Evolutionary conservation across 495 filamentous ascomycete genomes (phyloP), one percentile per base, ranked within the genome.

Genomic region (Tuber microsphaerosporum): DNA sequence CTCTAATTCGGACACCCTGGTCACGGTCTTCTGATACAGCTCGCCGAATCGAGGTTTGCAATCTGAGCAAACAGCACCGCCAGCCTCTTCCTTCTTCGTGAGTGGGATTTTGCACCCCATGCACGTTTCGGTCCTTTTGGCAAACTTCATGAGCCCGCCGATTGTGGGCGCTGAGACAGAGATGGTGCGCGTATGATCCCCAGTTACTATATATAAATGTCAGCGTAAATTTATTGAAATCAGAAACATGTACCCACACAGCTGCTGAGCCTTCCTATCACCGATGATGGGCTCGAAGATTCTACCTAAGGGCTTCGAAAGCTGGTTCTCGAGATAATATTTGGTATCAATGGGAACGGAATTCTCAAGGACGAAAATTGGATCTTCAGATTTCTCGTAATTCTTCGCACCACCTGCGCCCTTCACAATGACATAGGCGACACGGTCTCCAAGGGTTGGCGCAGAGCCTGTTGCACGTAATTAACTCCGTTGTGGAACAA

Each of bases 101-200:
- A 99, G 88, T 3, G 95, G 96, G 84, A 97, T 97, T 86, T 97
- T 99, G 88, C 95, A 99, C 10, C 94, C 95, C 91, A 98, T 94
- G 83, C 95, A 99, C 2, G 96, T 99, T 85, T 93, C 90, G 1
- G 96, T 98, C 83, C 93, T 97, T 84, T 97, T 97, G 44, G 95
- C 88, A 81, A 98, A 99, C 84, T 96, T 97, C 96, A 98, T 99
- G 34, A 99, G 87, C 0, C 95, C 95, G 70, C 96, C 95, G 71
- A 97, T 87, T 0, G 89, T 91, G 0, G 95, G 94, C 0, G 94
- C 94, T 4, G 93, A 93, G 45, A 98, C 92, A 6, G 92, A 90
- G 82, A 99, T 94, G 74, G 91, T 88, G 17, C 95, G 92, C 2
- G 96, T 99, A 84, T 99, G 95, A 77, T 92, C 95, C 69, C 95